A percentile compares a stretch with the other conserved stretches of the same genome.
phyloP scores from a whole-genome alignment of 805 yeast genomes.

The Candida namnaoensis region DNA sequence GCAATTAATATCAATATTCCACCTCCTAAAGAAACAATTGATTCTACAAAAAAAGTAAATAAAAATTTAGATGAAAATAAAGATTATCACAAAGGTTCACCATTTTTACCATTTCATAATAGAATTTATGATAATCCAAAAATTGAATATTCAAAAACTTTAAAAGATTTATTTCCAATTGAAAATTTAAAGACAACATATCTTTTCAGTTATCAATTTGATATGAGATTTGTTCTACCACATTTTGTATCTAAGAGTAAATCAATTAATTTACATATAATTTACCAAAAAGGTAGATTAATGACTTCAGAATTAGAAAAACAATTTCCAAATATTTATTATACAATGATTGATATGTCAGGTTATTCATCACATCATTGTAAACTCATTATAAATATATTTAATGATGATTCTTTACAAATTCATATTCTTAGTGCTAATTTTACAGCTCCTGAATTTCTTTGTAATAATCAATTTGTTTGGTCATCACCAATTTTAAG shows the following conservation, averaged over 20 bases:
- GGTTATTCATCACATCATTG: constrained; percentile 52
- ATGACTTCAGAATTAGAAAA: constrained; percentile 2
- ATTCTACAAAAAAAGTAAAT: no score
- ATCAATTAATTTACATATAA: constrained; percentile 14
- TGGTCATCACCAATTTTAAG: constrained; percentile 49
- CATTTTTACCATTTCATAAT: constrained; percentile 15
- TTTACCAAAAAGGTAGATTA: constrained; percentile 25
- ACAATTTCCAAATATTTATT: constrained; percentile 6
- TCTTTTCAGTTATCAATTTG: constrained; percentile 41
- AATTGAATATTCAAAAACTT: constrained; percentile 14
- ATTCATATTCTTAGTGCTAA: constrained; percentile 55
- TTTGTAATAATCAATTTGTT: constrained; percentile 52
- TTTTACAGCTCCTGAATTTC: constrained; percentile 43
- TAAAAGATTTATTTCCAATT: constrained; percentile 24
- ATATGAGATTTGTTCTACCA: constrained; percentile 28
- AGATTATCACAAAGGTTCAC: constrained; percentile 1
- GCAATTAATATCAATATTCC: no score
- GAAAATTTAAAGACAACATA: constrained; percentile 25
- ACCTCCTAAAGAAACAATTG: no score
- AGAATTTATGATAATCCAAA: constrained; percentile 6
- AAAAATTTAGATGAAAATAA: no score
- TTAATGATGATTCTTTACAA: constrained; percentile 34
- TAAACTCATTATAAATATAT: constrained; percentile 56
- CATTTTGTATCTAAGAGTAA: constrained; percentile 12
- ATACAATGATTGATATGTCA: constrained; percentile 24